Evolutionary conservation across 2,329 filamentous ascomycete species (phyloP), one percentile per base, ranked within the genome.

Genomic region (Calonectria henricotiae): DNA sequence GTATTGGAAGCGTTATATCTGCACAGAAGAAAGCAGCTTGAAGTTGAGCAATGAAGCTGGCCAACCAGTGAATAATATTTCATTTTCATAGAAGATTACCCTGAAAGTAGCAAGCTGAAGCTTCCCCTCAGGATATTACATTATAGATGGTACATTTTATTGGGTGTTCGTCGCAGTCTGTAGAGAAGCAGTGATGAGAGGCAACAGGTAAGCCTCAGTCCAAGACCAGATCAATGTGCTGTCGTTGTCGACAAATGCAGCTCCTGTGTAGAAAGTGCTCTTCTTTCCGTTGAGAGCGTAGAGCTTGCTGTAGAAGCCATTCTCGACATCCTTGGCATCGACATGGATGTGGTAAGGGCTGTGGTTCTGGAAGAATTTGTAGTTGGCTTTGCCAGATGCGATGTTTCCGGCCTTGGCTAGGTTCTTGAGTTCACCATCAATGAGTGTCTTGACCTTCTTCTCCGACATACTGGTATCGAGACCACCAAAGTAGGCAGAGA

Each of bases 251-350:
- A 58, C 47, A 27, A 63, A 68, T 1, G 65, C 60, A 23, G 65
- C 65, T 1, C 74, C 74, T 0, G 74, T 76, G 69, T 72, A 76
- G n/a, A 73, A 76, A 0, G 74, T 76, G 46, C 66, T 74, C 5
- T 58, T 65, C 0, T 60, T 7, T 4, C 74, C 74, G 25, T 75
- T 70, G 1, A 76, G 49, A 0, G 39, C 30, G 5, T 68, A 27
- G 1, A 76, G 54, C 12, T 74, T 46, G 1, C 23, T 37, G 54
- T 76, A 76, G 2, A 75, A 76, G 0, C 74, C 73, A 0, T 71
- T 1, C 0, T 32, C n/a, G 3, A 76, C 65, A 0, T 74, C 74
- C 1, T 61, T 8, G 3, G 27, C 2, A 0, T 67, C 60, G 5
- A 74, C 74, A 0, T 73, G 74, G 8, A 76, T 67, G 13, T 65